phyloP scores from a whole-genome alignment of 2,329 filamentous ascomycete species.

The Rachicladosporium sp. region DNA sequence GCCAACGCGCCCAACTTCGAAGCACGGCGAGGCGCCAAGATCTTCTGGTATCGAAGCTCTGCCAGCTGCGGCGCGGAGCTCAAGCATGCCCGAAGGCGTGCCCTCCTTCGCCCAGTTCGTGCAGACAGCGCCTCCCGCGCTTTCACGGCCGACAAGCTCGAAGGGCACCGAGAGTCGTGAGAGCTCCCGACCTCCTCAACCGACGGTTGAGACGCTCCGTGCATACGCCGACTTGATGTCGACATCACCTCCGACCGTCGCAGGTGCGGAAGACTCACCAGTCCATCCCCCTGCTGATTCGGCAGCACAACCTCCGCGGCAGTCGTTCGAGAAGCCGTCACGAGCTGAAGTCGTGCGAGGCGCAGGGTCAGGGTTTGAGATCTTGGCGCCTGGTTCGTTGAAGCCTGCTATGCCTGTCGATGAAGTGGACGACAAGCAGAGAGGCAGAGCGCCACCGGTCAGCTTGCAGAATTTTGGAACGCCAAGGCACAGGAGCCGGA shows the following conservation, averaged over 20 bases:
- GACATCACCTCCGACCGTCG: neutral
- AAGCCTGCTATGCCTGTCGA: constrained; percentile 6
- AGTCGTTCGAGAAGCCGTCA: constrained; percentile 13
- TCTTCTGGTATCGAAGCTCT: constrained; percentile 14
- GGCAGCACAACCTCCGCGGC: constrained; percentile 1
- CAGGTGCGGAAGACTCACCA: neutral
- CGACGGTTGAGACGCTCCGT: too few relatives aligned
- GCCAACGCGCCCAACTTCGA: neutral
- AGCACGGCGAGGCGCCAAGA: neutral
- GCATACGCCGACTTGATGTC: neutral
- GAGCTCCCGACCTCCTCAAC: neutral
- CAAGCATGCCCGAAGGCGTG: constrained; percentile 20
- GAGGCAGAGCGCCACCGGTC: constrained; percentile 18
- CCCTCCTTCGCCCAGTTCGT: constrained; percentile 20
- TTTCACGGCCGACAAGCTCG: neutral
- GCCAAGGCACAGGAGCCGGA: constrained; percentile 4
- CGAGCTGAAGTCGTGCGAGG: constrained; percentile 17
- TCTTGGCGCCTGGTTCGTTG: constrained; percentile 22
- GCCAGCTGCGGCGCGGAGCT: constrained; percentile 15
- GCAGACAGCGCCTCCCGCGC: constrained; percentile 13
- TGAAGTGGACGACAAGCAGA: neutral
- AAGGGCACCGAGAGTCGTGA: neutral
- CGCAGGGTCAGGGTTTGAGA: constrained; percentile 24
- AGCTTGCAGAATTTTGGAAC: constrained; percentile 20
- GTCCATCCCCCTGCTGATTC: neutral